These are phyloP conservation scores for Amoeboaphelidium protococcarum DNA, from an alignment of 371 early-diverging fungal species.

Conservation along the genomic window DNA sequence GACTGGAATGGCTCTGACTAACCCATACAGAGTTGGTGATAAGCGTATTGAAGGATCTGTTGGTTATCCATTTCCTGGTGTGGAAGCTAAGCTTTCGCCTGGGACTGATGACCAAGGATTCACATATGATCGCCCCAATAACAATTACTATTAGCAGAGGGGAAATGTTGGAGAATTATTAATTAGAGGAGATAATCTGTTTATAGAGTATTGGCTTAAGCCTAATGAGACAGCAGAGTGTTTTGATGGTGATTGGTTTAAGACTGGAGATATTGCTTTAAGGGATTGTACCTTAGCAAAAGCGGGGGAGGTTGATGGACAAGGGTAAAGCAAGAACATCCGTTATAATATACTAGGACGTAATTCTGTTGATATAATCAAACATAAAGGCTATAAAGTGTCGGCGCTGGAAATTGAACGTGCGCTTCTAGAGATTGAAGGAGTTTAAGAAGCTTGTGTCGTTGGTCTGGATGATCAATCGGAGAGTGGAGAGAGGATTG, in stretches of 20 bases:
- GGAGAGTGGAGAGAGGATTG: conserved; percentile 46
- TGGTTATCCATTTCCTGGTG: conserved; percentile 45
- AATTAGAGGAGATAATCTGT: conserved; percentile 16
- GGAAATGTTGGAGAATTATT: conserved; percentile 28
- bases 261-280: conserved; percentile 56
- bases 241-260: conserved; percentile 44
- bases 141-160: too few species aligned
- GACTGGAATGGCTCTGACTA: background rate
- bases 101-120: conserved; percentile 18
- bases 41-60: conserved; percentile 22
- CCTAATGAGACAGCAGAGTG: conserved; percentile 44
- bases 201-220: conserved; percentile 39
- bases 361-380: conserved; percentile 53
- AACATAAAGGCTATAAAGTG: conserved; percentile 49
- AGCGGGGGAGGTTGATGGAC: too few species aligned
- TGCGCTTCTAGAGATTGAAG: conserved; percentile 23
- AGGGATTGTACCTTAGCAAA: too few species aligned
- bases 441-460: too few species aligned
- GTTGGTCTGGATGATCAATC: conserved; percentile 41
- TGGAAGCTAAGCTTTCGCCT: conserved; percentile 27
- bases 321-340: conserved; percentile 13
- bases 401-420: conserved; percentile 60
- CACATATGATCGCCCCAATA: conserved; percentile 15
- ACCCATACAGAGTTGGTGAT: background rate
- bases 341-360: conserved; percentile 43